A percentile compares a stretch with the other conserved stretches of the same genome.
Conservation (phyloP, 73 alveolate species). For the Blepharisma stoltei region DNA sequence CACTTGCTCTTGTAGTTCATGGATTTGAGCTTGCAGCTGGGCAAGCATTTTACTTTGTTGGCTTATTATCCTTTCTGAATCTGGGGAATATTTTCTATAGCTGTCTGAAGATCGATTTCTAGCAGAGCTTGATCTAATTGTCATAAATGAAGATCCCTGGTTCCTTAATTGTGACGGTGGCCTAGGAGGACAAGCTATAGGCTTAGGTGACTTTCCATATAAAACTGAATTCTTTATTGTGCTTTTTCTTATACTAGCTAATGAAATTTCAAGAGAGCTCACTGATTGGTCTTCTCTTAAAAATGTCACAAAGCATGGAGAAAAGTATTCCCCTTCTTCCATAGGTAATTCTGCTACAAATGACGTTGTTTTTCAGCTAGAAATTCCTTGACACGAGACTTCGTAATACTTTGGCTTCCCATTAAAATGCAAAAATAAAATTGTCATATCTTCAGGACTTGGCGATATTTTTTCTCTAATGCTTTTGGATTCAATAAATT, state of each 20-base stretch:
- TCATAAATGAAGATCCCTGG: too few species aligned
- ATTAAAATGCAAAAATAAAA: conserved; percentile 11
- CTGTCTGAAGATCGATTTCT: conserved; percentile 20
- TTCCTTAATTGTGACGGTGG: too few species aligned
- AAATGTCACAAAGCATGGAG: conserved; percentile 5
- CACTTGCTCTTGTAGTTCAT: background rate
- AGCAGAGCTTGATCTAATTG: background rate
- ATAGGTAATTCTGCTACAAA: background rate
- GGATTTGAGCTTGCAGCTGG: conserved; percentile 18
- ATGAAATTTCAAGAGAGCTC: conserved; percentile 13
- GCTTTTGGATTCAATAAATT: background rate
- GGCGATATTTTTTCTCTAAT: conserved; percentile 36
- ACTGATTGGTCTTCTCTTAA: conserved; percentile 25
- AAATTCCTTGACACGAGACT: background rate
- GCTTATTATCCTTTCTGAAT: background rate
- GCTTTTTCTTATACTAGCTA: too few species aligned
- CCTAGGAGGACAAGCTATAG: too few species aligned
- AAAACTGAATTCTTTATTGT: too few species aligned
- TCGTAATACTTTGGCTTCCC: conserved; percentile 10
- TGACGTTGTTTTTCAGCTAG: conserved; percentile 11
- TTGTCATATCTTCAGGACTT: background rate
- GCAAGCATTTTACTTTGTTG: conserved; percentile 22
- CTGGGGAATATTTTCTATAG: background rate
- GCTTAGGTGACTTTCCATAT: too few species aligned
- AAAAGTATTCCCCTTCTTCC: background rate